phyloP scores from a whole-genome alignment of 2,329 filamentous ascomycete genomes.

The Metarhizium anisopliae region DNA sequence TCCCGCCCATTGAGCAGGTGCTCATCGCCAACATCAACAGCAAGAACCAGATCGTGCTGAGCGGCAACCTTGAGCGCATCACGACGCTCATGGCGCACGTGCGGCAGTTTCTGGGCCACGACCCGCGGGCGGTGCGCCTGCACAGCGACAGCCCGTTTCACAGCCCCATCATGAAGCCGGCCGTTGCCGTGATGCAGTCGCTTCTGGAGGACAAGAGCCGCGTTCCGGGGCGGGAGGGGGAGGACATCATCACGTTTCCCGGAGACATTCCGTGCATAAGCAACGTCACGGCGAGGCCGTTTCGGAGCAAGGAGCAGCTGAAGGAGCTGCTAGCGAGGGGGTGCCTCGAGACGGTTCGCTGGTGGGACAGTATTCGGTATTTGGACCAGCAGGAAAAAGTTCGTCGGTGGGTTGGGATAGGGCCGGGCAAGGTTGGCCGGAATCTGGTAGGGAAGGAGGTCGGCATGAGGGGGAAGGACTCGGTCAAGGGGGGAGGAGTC shows the following conservation, averaged over 20 bases:
- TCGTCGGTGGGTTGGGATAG: constrained; percentile 81
- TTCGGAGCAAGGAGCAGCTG: constrained; percentile 62
- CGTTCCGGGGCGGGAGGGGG: constrained; percentile 40
- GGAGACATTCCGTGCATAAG: constrained; percentile 69
- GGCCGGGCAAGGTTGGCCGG: constrained; percentile 85
- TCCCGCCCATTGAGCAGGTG: constrained; percentile 76
- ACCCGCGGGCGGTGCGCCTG: constrained; percentile 76
- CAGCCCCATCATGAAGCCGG: constrained; percentile 83
- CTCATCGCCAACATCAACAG: constrained; percentile 90
- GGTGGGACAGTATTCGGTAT: constrained; percentile 91
- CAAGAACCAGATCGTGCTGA: constrained; percentile 92
- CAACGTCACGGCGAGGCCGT: constrained; percentile 77
- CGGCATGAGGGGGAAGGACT: constrained; percentile 69
- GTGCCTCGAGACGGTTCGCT: constrained; percentile 84
- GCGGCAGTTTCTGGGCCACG: constrained; percentile 82
- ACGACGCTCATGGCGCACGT: constrained; percentile 74
- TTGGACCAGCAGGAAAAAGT: constrained; percentile 77
- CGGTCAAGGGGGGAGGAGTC: constrained; percentile 80
- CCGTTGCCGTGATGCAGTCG: constrained; percentile 62
- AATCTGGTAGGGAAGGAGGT: constrained; percentile 95
- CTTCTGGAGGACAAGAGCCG: constrained; percentile 54
- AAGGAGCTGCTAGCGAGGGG: constrained; percentile 72
- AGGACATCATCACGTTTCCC: constrained; percentile 67
- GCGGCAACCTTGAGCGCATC: constrained; percentile 77
- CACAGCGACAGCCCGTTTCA: constrained; percentile 89